These are phyloP conservation scores for Nemophila menziesii DNA, from an alignment of 257 asterid genomes.

Conservation along the genomic window DNA sequence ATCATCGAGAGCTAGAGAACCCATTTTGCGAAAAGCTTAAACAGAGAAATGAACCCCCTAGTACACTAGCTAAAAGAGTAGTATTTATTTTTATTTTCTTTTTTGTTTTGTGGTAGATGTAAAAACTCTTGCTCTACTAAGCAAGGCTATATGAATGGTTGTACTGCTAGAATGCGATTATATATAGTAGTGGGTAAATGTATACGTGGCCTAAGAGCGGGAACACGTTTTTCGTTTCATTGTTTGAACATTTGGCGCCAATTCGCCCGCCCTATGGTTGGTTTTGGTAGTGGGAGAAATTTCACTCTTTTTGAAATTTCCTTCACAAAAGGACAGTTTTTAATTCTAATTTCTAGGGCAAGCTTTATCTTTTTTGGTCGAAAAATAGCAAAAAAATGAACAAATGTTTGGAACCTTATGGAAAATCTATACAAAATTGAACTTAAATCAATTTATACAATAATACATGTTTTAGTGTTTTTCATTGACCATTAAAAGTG, in stretches of 20 bases:
- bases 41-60: neutral
- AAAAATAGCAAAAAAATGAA: too few species aligned
- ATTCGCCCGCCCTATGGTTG: neutral
- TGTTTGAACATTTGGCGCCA: conserved; percentile 7
- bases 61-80: neutral
- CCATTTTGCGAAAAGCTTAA: neutral
- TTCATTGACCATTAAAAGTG: too few species aligned
- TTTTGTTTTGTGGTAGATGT: neutral
- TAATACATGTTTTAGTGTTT: too few species aligned
- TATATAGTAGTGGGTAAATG: neutral
- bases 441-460: too few species aligned
- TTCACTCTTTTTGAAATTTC: neutral
- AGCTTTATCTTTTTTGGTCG: too few species aligned
- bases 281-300: neutral
- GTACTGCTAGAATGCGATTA: neutral
- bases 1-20: neutral
- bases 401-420: too few species aligned
- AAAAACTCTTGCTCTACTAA: too few species aligned
- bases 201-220: neutral
- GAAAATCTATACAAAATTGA: too few species aligned
- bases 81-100: neutral
- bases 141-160: neutral
- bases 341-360: too few species aligned
- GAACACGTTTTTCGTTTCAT: neutral
- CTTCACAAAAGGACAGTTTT: too few species aligned